Percentiles rank a stretch among this genome's conserved stretches.
These are phyloP conservation scores for Trichoderma asperelloides DNA, from an alignment of 495 filamentous ascomycete genomes.

Conservation along the genomic window DNA sequence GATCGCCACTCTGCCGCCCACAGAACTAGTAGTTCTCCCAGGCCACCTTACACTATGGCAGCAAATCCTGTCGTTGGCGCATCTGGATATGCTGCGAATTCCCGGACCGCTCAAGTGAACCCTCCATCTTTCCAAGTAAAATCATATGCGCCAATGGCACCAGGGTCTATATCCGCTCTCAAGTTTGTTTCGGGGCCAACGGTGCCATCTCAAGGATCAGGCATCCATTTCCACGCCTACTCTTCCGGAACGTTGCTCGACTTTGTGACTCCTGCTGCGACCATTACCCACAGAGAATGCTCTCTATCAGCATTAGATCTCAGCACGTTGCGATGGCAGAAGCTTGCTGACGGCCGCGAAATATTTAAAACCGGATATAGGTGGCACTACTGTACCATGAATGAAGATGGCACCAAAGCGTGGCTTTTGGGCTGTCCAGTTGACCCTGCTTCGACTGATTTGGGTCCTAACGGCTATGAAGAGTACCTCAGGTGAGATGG, in stretches of 20 bases:
- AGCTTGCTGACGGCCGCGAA: constrained; percentile 83
- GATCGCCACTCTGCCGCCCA: constrained; percentile 29
- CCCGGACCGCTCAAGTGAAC: constrained; percentile 74
- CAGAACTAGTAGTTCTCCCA: constrained; percentile 28
- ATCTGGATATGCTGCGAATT: constrained; percentile 81
- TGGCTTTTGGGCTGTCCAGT: constrained; percentile 91
- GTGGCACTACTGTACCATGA: constrained; percentile 96
- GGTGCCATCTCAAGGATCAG: constrained; percentile 77
- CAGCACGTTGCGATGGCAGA: constrained; percentile 81
- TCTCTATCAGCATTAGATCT: constrained; percentile 83
- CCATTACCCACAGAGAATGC: constrained; percentile 73
- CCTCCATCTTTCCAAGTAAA: constrained; percentile 58
- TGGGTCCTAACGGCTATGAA: constrained; percentile 51
- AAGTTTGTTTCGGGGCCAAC: constrained; percentile 83
- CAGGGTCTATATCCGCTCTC: constrained; percentile 81
- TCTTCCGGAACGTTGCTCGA: constrained; percentile 88
- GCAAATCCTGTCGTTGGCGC: constrained; percentile 42
- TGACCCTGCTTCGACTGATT: constrained; percentile 44
- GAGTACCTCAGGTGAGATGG: constrained; percentile 54
- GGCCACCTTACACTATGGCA: constrained; percentile 30
- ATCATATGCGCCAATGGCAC: constrained; percentile 57
- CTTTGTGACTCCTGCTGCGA: constrained; percentile 84
- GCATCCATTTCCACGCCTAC: constrained; percentile 90
- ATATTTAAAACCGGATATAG: constrained; percentile 80
- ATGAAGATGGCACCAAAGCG: constrained; percentile 85